phyloP scores from a whole-genome alignment of 2,329 filamentous ascomycete species.

The Nigrograna mackinnonii region DNA sequence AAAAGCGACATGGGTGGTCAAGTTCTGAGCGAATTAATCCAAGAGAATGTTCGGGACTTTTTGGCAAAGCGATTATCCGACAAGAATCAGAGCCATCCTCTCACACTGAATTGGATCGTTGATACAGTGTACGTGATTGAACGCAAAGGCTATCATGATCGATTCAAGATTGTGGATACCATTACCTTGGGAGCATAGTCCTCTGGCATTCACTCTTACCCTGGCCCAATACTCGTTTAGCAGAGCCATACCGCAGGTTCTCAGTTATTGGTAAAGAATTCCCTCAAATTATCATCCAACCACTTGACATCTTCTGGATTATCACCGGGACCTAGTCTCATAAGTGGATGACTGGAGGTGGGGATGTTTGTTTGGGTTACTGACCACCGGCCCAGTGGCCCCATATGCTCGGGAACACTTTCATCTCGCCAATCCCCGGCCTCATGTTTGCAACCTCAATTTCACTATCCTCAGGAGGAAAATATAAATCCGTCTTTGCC shows the following conservation, averaged over 20 bases:
- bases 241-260: background rate
- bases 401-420: constrained; percentile 64
- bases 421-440: constrained; percentile 59
- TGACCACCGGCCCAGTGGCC: constrained; percentile 60
- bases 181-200: constrained; percentile 5
- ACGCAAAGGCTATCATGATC: constrained; percentile 16
- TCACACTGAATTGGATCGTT: constrained; percentile 24
- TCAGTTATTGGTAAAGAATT: constrained; percentile 50
- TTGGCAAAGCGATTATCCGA: background rate
- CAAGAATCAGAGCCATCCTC: background rate
- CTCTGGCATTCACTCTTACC: too few species aligned
- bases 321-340: constrained; percentile 63
- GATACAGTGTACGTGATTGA: constrained; percentile 31
- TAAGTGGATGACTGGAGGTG: constrained; percentile 14
- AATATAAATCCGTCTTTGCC: constrained; percentile 76
- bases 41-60: constrained; percentile 12
- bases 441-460: constrained; percentile 70
- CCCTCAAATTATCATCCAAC: constrained; percentile 65
- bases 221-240: too few species aligned
- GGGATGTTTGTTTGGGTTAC: constrained; percentile 19
- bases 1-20: constrained; percentile 11
- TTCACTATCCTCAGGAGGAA: constrained; percentile 79
- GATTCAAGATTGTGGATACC: constrained; percentile 25
- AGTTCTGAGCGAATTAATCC: constrained; percentile 17
- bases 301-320: constrained; percentile 72